phyloP scores from a whole-genome alignment of 169 alveolate genomes.

The Plasmodium yoelii region DNA sequence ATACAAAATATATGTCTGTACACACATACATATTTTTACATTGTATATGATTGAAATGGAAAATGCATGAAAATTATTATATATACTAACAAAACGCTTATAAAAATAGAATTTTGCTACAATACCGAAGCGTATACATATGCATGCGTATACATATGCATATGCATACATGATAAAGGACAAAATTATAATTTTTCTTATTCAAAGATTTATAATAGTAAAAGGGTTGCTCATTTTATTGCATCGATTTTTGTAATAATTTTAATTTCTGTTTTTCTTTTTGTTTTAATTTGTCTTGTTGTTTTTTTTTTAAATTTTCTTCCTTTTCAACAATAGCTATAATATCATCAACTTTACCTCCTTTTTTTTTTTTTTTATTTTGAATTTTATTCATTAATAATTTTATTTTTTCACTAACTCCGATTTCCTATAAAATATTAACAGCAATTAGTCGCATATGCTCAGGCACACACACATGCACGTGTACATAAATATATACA shows the following conservation, averaged over 20 bases:
- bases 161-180: too few species aligned
- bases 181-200: too few species aligned
- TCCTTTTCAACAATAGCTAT: slow-evolving; percentile 64
- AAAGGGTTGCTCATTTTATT: neutral
- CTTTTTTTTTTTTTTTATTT: slow-evolving; percentile 27
- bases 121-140: too few species aligned
- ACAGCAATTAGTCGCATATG: neutral
- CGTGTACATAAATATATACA: neutral
- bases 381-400: slow-evolving; percentile 11
- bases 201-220: too few species aligned
- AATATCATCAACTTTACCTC: slow-evolving; percentile 48
- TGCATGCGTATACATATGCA: too few species aligned
- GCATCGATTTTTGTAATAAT: slow-evolving; percentile 22
- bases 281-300: slow-evolving; percentile 33
- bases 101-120: too few species aligned
- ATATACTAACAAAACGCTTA: too few species aligned
- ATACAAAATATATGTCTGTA: too few species aligned
- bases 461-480: too few species aligned
- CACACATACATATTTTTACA: too few species aligned
- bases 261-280: slow-evolving; percentile 53
- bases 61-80: too few species aligned
- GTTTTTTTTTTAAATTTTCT: slow-evolving; percentile 43
- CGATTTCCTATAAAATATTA: slow-evolving; percentile 4
- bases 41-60: too few species aligned
- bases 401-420: slow-evolving; percentile 41